These are phyloP conservation scores for Colletotrichum trifolii DNA, from an alignment of 2,329 filamentous ascomycete species.

Conservation along the genomic window DNA sequence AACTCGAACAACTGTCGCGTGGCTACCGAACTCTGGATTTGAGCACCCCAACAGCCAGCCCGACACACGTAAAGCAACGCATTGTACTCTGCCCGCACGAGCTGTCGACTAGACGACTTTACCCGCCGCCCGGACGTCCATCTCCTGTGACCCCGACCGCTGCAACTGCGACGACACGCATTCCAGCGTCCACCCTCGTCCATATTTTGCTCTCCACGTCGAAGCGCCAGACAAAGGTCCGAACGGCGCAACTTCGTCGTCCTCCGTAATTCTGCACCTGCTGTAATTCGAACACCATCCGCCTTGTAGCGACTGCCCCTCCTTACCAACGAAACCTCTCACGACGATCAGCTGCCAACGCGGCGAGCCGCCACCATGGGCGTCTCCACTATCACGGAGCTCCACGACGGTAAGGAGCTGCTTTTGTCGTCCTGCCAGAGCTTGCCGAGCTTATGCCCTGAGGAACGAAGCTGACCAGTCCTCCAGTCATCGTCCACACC, in stretches of 20 bases:
- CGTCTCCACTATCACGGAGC: conserved; percentile 75
- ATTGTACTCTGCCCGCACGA: too few species aligned
- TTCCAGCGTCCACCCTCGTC: conserved; percentile 18
- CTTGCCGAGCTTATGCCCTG: neutral
- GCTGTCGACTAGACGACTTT: too few species aligned
- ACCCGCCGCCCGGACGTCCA: conserved; percentile 9
- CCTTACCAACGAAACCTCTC: neutral
- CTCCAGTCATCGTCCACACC: conserved; percentile 72
- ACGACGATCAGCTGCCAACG: conserved; percentile 25
- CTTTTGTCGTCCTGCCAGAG: neutral
- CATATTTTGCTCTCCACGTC: neutral
- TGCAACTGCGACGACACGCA: conserved; percentile 19
- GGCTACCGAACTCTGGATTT: neutral
- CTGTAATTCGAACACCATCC: conserved; percentile 2
- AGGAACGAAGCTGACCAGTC: conserved; percentile 45
- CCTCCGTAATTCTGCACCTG: conserved; percentile 17
- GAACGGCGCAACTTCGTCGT: conserved; percentile 7
- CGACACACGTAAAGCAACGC: too few species aligned
- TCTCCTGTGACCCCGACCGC: conserved; percentile 1
- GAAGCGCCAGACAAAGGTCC: neutral
- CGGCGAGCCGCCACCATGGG: conserved; percentile 71
- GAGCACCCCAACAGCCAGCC: neutral
- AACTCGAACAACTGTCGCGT: conserved; percentile 11
- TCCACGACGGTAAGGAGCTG: conserved; percentile 67
- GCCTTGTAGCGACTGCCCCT: conserved; percentile 9